These are phyloP conservation scores for Dactylonectria estremocensis DNA, from an alignment of 2,329 filamentous ascomycete genomes.

Conservation along the genomic window DNA sequence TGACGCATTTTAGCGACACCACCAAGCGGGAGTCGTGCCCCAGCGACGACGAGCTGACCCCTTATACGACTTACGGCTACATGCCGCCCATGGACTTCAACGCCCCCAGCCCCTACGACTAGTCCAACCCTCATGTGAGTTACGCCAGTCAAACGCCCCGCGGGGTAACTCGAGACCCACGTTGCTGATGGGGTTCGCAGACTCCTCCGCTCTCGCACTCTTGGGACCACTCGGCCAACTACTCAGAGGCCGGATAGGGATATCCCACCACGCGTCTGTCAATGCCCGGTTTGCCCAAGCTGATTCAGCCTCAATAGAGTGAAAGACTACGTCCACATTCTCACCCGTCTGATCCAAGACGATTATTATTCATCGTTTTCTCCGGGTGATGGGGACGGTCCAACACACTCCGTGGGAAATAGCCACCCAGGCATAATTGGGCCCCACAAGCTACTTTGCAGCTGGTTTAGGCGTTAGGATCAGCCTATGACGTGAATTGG, in stretches of 20 bases:
- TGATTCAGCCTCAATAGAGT: conserved; percentile 52
- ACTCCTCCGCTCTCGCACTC: conserved; percentile 84
- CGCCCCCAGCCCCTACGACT: conserved; percentile 73
- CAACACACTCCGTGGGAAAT: no score
- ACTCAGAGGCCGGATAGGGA: conserved; percentile 73
- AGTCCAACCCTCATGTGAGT: conserved; percentile 83
- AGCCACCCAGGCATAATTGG: no score
- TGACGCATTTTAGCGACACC: conserved; percentile 74
- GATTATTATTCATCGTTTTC: no score
- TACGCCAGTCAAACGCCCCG: conserved; percentile 58
- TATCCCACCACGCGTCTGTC: conserved; percentile 81
- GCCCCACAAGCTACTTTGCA: no score
- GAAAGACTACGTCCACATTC: no score
- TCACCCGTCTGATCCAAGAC: no score
- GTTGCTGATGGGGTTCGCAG: conserved; percentile 70
- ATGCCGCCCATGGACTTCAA: conserved; percentile 76
- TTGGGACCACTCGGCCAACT: conserved; percentile 76
- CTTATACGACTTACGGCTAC: conserved; percentile 78
- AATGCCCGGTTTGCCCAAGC: conserved; percentile 77
- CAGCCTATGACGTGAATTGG: no score
- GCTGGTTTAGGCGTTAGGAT: no score
- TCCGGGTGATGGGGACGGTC: no score
- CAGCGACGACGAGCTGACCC: conserved; percentile 72
- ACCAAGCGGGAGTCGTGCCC: conserved; percentile 76
- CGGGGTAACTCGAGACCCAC: conserved; percentile 55